These are phyloP conservation scores for Tanacetum coccineum DNA, from an alignment of 129 eudicot species.

Conservation along the genomic window DNA sequence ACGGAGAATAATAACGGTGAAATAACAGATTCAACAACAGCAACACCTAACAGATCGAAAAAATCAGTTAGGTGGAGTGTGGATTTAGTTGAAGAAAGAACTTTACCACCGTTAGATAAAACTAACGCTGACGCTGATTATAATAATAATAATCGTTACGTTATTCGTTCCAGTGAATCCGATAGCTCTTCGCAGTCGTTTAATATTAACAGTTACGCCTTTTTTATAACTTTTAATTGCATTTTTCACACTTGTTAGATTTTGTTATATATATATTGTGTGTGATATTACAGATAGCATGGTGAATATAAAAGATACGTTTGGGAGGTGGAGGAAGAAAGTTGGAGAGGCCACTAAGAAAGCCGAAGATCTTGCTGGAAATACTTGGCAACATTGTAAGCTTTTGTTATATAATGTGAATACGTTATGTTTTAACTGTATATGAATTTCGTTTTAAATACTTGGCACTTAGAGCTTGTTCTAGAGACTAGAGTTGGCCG, in stretches of 20 bases:
- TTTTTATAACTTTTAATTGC: no score
- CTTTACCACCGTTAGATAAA: slow-evolving; percentile 36
- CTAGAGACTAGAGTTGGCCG: no score
- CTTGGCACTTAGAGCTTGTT: no score
- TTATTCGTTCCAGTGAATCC: slow-evolving; percentile 34
- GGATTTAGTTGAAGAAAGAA: slow-evolving; percentile 61
- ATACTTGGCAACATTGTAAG: slow-evolving; percentile 97
- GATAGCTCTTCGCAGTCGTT: slow-evolving; percentile 34
- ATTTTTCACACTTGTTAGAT: no score
- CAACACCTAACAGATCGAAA: slow-evolving; percentile 38
- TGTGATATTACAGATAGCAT: slow-evolving; percentile 72
- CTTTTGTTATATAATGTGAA: no score
- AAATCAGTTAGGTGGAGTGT: slow-evolving; percentile 84
- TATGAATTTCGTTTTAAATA: no score
- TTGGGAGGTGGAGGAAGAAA: slow-evolving; percentile 91
- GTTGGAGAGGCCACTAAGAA: slow-evolving; percentile 82
- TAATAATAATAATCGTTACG: slow-evolving; percentile 49
- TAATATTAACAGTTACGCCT: slow-evolving; percentile 51
- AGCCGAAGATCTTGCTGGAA: slow-evolving; percentile 93
- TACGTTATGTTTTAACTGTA: no score
- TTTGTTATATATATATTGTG: no score
- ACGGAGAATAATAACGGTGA: slow-evolving; percentile 18
- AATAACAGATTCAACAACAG: slow-evolving; percentile 24
- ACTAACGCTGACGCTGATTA: slow-evolving; percentile 13
- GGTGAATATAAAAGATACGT: slow-evolving; percentile 60